Base-by-base conservation (phyloP, 345 rosid species). In the Eutrema japonicum region DNA sequence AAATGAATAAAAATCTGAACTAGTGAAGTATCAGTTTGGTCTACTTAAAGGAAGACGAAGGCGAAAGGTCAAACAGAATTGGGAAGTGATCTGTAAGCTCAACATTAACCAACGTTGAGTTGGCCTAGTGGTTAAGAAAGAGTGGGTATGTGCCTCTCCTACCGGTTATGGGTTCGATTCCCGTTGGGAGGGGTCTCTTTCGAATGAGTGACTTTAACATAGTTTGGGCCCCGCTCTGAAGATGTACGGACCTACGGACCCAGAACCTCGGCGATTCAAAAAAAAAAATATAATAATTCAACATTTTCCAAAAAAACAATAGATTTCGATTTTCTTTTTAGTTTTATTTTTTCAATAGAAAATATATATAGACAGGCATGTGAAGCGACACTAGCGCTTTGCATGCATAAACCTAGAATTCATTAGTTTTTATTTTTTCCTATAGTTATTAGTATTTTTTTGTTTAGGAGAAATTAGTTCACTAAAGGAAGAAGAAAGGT, bases 341-440 rank as follows among this genome's bases (percentile, higher is more conserved):
- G 48, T 13, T 13, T 13, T 13, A 10, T 29, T 9, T 50, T 50
- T 50, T 9, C 2, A 47, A 14, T 10, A 1, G 10, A 9, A 4
- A 10, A 0, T 41, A 1, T 51, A 26, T 10, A 37, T 45, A 45
- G 33, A 59, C 46, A 7, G 36, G 16, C 2, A 66, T 14, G 40
- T n/a, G 38, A 53, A 67, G 43, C 62, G 8, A 36, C 43, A 10
- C 41, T 42, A n/a, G 18, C 64, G 42, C 41, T 32, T 54, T 16
- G 63, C 71, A 54, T 54, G 63, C 64, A 42, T 42, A 16, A 66
- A 14, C 3, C 35, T 37, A 66, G 4, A n/a, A 8, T 10, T 37
- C 48, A 37, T 50, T 18, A 2, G 1, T 7, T 13, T 11, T 38
- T 22, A 8, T 5, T 0, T 29, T 47, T 33, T 47, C 6, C 11